phyloP scores from a whole-genome alignment of 805 yeast genomes.

The Wickerhamiella sergipiensis region DNA sequence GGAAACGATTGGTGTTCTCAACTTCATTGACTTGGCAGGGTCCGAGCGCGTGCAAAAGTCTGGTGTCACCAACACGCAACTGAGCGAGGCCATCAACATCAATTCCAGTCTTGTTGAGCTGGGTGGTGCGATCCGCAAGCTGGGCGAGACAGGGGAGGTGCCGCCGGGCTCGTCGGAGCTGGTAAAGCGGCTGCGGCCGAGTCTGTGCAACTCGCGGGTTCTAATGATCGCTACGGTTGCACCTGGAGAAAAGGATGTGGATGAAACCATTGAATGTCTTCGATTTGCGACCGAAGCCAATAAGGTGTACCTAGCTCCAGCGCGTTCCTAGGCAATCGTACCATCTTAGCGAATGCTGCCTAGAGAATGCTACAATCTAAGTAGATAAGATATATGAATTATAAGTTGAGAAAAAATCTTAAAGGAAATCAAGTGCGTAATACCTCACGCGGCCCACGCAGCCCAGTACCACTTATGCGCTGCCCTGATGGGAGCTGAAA shows the following conservation, averaged over 20 bases:
- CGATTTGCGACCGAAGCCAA: not conserved
- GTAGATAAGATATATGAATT: too few relatives aligned
- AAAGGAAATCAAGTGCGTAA: too few relatives aligned
- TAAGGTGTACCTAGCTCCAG: too few relatives aligned
- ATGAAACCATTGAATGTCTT: not conserved
- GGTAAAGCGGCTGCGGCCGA: not conserved
- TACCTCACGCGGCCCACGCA: too few relatives aligned
- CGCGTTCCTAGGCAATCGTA: too few relatives aligned
- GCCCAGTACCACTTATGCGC: too few relatives aligned
- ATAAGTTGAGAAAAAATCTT: too few relatives aligned
- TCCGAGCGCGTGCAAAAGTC: conserved; percentile 21
- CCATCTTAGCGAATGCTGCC: too few relatives aligned
- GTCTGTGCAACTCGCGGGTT: not conserved
- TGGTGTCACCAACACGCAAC: conserved; percentile 26
- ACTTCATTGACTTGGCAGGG: not conserved
- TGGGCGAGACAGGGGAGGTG: not conserved
- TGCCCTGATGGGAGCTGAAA: too few relatives aligned
- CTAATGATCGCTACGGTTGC: not conserved
- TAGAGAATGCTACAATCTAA: too few relatives aligned
- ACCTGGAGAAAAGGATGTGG: not conserved
- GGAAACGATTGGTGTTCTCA: not conserved
- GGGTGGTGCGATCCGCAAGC: conserved; percentile 38
- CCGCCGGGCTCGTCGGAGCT: not conserved
- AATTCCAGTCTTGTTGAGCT: conserved; percentile 53
- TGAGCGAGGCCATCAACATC: conserved; percentile 53